These are phyloP conservation scores for Camellia japonica DNA, from an alignment of 148 eudicot genomes.

Conservation along the genomic window DNA sequence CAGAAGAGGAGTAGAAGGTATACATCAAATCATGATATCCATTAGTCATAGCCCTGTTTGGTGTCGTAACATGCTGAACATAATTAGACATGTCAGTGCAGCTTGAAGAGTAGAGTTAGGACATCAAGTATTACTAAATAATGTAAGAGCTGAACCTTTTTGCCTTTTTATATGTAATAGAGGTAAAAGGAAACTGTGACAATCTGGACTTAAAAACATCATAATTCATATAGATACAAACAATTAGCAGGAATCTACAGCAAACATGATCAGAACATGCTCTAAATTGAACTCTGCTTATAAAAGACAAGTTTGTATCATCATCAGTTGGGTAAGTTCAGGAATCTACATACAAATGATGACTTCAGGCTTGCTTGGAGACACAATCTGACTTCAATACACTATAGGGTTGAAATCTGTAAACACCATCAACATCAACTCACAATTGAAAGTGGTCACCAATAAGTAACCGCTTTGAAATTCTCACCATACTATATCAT, in stretches of 20 bases:
- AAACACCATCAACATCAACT: neutral
- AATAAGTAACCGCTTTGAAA: neutral
- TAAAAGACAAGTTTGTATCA: neutral
- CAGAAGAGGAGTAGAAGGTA: slow-evolving; percentile 4
- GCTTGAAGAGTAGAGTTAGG: neutral
- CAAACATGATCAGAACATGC: neutral
- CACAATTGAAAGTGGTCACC: neutral
- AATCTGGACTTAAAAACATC: too few species aligned
- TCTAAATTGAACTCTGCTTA: neutral
- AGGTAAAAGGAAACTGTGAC: too few species aligned
- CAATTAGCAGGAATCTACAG: too few species aligned
- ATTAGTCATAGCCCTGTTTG: neutral
- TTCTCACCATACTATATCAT: neutral
- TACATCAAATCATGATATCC: neutral
- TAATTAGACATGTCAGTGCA: neutral
- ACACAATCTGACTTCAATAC: neutral
- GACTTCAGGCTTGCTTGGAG: neutral
- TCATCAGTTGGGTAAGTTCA: neutral
- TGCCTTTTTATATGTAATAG: neutral
- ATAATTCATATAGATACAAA: too few species aligned
- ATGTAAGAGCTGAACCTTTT: too few species aligned
- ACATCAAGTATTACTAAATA: neutral
- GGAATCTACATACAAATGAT: neutral
- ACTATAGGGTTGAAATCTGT: neutral
- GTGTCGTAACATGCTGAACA: neutral